Evolutionary conservation across 2,329 filamentous ascomycete genomes (phyloP), one percentile per base, ranked within the genome.

Genomic region (Phialophora macrospora): DNA sequence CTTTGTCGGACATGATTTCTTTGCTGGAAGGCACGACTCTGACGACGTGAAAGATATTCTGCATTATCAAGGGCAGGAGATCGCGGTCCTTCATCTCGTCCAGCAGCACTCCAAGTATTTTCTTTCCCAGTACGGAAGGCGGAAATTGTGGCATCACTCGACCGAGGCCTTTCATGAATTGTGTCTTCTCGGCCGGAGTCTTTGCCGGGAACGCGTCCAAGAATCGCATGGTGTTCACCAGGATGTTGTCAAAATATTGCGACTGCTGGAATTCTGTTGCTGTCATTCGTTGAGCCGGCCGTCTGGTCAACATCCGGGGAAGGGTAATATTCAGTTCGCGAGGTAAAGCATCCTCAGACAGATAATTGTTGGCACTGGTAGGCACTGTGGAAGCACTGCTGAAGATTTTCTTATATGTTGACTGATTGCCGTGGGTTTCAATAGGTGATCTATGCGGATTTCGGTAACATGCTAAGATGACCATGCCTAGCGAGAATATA

Each of bases 191-290:
- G 68, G 87, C 91, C 0, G 91, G 85, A 1, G 93, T 97, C 80
- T 99, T 99, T 38, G 92, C 91, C 0, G 95, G 94, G 65, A 99
- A 87, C 0, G 89, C 86, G 73, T 99, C 95, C 28, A 99, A 82
- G 74, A 99, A 99, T 12, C 95, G 91, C 68, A 99, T 97, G 0
- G 95, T 97, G 0, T 93, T 97, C 24, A 99, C 92, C 4, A 99
- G 83, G 54, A 98, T 91, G 74, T 98, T 99, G 78, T 99, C 93
- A 75, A 99, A 99, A 76, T 96, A 99, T 71, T 92, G 89, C 74
- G 93, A 96, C 77, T 97, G 88, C 75, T 99, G 95, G 72, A 99
- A 98, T 73, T 97, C 94, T 61, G 87, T 88, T 4, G 94, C 93
- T 28, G 88, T 93, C 81, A 98, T 86, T 52, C 95, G 87, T 75